These are phyloP conservation scores for Aethionema arabicum DNA, from an alignment of 345 rosid genomes.

Conservation along the genomic window DNA sequence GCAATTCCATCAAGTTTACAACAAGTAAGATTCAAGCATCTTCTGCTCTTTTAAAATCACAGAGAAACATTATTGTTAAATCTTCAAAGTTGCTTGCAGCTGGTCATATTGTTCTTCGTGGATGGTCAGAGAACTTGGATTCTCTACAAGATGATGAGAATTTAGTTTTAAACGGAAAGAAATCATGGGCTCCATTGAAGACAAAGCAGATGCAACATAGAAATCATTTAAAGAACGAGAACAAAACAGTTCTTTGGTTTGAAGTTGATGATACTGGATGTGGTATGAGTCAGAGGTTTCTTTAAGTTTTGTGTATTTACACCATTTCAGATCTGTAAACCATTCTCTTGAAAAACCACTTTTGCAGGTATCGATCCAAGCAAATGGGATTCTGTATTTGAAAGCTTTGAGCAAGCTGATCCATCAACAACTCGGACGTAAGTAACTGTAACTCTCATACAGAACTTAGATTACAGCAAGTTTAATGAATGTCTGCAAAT, in stretches of 20 bases:
- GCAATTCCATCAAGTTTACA: constrained; percentile 97
- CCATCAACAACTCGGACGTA: constrained; percentile 95
- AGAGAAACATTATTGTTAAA: constrained; percentile 19
- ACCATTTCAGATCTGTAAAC: constrained; percentile 6
- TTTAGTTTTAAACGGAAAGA: constrained; percentile 54
- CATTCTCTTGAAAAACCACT: background rate
- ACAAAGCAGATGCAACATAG: constrained; percentile 67
- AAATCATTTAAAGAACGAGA: constrained; percentile 52
- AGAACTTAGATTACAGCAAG: too few species aligned
- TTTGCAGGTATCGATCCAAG: constrained; percentile 82
- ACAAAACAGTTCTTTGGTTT: constrained; percentile 80
- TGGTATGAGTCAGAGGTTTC: constrained; percentile 49
- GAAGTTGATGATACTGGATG: constrained; percentile 96
- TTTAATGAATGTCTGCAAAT: constrained; percentile 2
- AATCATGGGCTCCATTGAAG: constrained; percentile 51
- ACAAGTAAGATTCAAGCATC: constrained; percentile 54
- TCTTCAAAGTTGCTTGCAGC: constrained; percentile 43
- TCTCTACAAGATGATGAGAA: constrained; percentile 42
- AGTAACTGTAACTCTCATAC: constrained; percentile 33
- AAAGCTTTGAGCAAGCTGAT: constrained; percentile 99
- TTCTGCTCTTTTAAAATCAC: constrained; percentile 1
- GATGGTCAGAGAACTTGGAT: constrained; percentile 73
- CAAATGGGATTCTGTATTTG: constrained; percentile 99
- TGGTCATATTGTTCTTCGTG: constrained; percentile 87
- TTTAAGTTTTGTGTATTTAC: background rate